Evolutionary conservation across 1,139 yeast genomes (phyloP), one percentile per base, ranked within the genome.

Genomic region (Kodamaea alishanica): DNA sequence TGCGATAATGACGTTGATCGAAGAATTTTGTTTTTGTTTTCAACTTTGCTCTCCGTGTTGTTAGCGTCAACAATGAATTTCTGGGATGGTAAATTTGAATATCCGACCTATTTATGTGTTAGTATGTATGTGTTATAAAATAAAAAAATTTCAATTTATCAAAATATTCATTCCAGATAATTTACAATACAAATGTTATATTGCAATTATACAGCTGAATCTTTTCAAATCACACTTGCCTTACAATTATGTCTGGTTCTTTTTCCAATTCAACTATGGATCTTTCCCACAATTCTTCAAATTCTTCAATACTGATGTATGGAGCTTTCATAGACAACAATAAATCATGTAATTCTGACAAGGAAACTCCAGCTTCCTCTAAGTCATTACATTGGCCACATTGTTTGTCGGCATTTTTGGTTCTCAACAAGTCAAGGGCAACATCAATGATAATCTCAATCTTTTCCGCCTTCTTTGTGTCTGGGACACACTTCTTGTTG

Each of bases 221-320:
- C 25, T 12, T 12, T 12, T 30, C 24, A 28, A 8, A 34, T 47
- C 41, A 51, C 72, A 81, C 90, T 77, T 81, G 86, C 89, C 92
- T 84, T 83, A 84, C 89, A 69, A 78, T 80, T 60, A 85, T 77
- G 55, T 86, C 94, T 33, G 86, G 83, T 63, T 84, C 87, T 42
- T 75, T 71, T 49, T 79, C 78, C 50, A 90, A 70, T 50, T 81
- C 85, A 33, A 70, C 63, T 7, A 82, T 55, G 7, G 87, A 85
- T 50, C 79, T 74, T 25, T 59, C 57, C 97, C 97, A 90, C 45
- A 88, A 71, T 42, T 82, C 87, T 48, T 85, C 83, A 62, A 89
- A 90, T 49, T 87, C 95, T 33, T 79, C 82, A 37, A 69, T 75
- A n/a, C 79, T 69, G 30, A 86, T 73, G 46, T 77, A 71, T 8